Evolutionary conservation across 371 early-diverging fungal species (phyloP).

Genomic region (Mortierella polycephala): DNA sequence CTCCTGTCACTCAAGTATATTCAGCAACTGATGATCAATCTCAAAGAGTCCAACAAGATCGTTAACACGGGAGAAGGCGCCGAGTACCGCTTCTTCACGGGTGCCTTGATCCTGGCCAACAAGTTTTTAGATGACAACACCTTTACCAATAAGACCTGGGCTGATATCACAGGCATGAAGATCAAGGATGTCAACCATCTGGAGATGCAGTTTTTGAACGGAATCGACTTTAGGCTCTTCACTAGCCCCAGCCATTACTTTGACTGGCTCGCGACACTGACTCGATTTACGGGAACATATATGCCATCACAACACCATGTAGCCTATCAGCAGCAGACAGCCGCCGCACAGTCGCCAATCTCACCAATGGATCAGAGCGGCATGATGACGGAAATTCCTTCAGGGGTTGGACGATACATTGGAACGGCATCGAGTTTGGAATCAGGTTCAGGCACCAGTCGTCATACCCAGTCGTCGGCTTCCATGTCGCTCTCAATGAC

Average conservation of each 20-base stretch:
- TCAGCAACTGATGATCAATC: constrained; percentile 60
- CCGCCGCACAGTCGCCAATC: constrained; percentile 39
- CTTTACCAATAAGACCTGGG: constrained; percentile 73
- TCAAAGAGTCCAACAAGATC: constrained; percentile 61
- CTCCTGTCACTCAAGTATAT: constrained; percentile 71
- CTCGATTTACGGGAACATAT: constrained; percentile 40
- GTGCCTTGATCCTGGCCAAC: constrained; percentile 63
- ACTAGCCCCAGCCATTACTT: constrained; percentile 58
- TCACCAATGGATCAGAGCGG: constrained; percentile 29
- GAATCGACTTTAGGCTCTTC: constrained; percentile 59
- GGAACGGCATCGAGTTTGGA: constrained; percentile 6
- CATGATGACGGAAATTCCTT: background rate
- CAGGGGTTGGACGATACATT: constrained; percentile 1
- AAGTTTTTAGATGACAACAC: constrained; percentile 74
- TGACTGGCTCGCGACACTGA: constrained; percentile 47
- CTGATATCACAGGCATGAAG: constrained; percentile 74
- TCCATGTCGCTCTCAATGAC: constrained; percentile 30
- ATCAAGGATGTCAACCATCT: constrained; percentile 69
- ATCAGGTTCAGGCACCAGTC: background rate
- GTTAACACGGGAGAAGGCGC: constrained; percentile 70
- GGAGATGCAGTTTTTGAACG: constrained; percentile 71
- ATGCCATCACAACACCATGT: constrained; percentile 40
- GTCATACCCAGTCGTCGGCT: constrained; percentile 11
- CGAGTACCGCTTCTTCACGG: constrained; percentile 80
- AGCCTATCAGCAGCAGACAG: constrained; percentile 38